phyloP scores from a whole-genome alignment of 1,284 basidiomycete species.

The Cutaneotrichosporon mucoides region DNA sequence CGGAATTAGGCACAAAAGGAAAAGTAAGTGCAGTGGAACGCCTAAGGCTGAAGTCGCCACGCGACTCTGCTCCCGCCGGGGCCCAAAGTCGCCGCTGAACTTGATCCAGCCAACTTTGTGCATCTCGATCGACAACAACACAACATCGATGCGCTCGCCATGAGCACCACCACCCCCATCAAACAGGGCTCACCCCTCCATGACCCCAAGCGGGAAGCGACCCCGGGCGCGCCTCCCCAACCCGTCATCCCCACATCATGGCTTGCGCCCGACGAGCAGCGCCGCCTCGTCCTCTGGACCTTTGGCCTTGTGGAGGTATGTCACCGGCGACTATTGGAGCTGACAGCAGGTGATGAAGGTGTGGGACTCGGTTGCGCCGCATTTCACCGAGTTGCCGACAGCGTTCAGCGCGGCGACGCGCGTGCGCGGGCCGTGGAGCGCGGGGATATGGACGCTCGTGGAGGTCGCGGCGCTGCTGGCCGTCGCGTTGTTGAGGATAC shows the following conservation, averaged over 20 bases:
- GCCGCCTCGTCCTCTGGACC: constrained; percentile 33
- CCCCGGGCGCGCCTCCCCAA: constrained; percentile 21
- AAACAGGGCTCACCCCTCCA: background rate
- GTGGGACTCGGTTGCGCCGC: constrained; percentile 42
- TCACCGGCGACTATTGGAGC: background rate
- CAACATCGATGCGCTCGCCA: constrained; percentile 3
- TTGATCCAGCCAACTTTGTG: background rate
- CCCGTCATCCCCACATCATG: constrained; percentile 42
- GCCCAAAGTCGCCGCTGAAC: background rate
- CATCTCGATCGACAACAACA: background rate
- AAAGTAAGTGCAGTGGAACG: no score
- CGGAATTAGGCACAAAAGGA: no score
- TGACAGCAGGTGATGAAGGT: constrained; percentile 37
- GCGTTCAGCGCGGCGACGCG: constrained; percentile 28
- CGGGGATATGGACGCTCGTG: constrained; percentile 27
- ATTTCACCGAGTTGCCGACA: constrained; percentile 31
- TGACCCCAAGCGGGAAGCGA: background rate
- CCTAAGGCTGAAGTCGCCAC: no score
- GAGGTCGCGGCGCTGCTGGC: constrained; percentile 26
- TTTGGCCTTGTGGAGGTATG: constrained; percentile 42
- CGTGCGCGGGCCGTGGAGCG: constrained; percentile 28
- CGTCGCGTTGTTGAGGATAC: constrained; percentile 36
- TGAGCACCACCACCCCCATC: constrained; percentile 1
- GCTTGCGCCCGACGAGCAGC: constrained; percentile 41
- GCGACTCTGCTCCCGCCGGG: constrained; percentile 3